Conservation (phyloP, 1,284 basidiomycete species). For the Chondrostereum purpureum region DNA sequence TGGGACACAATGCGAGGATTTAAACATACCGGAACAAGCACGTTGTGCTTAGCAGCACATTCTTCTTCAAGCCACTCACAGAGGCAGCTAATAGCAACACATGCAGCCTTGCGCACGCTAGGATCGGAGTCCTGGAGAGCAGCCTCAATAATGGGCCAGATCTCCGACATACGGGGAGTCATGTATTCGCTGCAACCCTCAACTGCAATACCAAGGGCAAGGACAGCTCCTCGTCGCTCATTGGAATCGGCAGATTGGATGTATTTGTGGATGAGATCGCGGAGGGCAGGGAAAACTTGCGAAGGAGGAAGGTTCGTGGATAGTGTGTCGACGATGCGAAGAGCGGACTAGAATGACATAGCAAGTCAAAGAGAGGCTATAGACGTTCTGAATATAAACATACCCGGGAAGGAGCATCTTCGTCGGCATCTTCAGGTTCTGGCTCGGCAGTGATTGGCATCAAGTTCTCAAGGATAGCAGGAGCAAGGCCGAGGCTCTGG, state of each 20-base stretch:
- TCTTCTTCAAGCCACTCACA: constrained; percentile 99
- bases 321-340: constrained; percentile 92
- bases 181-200: constrained; percentile 99
- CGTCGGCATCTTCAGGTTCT: constrained; percentile 74
- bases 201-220: constrained; percentile 92
- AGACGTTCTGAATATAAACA: constrained; percentile 21
- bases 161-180: constrained; percentile 85
- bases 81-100: constrained; percentile 91
- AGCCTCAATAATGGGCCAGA: constrained; percentile 93
- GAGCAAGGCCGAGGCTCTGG: constrained; percentile 81
- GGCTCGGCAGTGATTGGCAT: constrained; percentile 94
- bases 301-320: constrained; percentile 91
- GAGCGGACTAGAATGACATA: constrained; percentile 57
- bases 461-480: constrained; percentile 84
- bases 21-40: constrained; percentile 76
- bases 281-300: constrained; percentile 95
- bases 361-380: constrained; percentile 11
- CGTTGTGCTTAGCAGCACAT: constrained; percentile 77
- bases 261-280: constrained; percentile 75
- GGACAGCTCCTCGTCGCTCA: constrained; percentile 88
- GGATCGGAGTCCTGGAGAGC: constrained; percentile 84
- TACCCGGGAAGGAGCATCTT: constrained; percentile 87
- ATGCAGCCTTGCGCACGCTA: constrained; percentile 90
- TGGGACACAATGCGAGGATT: not conserved
- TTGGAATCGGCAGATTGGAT: constrained; percentile 76